These are phyloP conservation scores for Nidularia pulvinata DNA, from an alignment of 768 basidiomycete species.

Conservation along the genomic window DNA sequence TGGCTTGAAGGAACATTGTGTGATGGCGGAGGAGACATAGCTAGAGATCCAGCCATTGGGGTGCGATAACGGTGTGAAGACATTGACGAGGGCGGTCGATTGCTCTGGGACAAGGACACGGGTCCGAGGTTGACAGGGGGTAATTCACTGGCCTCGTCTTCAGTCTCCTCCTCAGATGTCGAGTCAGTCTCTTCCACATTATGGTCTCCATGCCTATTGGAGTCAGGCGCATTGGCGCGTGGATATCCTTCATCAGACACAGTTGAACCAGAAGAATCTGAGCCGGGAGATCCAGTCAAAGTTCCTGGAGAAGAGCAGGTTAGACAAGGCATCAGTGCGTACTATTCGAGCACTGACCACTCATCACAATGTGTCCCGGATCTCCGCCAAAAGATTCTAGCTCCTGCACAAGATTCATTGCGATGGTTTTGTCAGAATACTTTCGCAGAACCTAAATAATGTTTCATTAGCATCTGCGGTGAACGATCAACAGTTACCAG, in stretches of 20 bases:
- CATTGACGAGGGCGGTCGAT: slow-evolving; percentile 74
- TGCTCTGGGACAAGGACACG: slow-evolving; percentile 31
- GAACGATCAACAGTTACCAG: not conserved
- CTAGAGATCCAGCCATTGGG: slow-evolving; percentile 63
- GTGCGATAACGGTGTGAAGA: slow-evolving; percentile 82
- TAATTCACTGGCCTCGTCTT: slow-evolving; percentile 46
- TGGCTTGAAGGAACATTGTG: slow-evolving; percentile 61
- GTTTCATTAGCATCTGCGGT: not conserved
- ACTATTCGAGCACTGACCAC: slow-evolving; percentile 41
- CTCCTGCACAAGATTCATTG: slow-evolving; percentile 74
- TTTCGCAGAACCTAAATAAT: slow-evolving; percentile 69
- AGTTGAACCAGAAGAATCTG: slow-evolving; percentile 67
- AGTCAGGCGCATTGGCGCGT: not conserved
- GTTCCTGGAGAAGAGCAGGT: slow-evolving; percentile 27
- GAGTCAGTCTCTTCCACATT: slow-evolving; percentile 29
- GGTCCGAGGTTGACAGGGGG: slow-evolving; percentile 23
- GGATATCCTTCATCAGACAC: slow-evolving; percentile 38
- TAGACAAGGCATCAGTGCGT: not conserved
- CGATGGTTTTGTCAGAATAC: slow-evolving; percentile 83
- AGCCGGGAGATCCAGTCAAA: slow-evolving; percentile 47
- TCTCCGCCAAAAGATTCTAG: slow-evolving; percentile 77
- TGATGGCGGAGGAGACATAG: slow-evolving; percentile 53
- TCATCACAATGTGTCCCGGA: slow-evolving; percentile 61
- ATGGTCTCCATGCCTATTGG: not conserved
- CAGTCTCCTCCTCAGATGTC: slow-evolving; percentile 47